A percentile compares a stretch with the other conserved stretches of the same genome.
Conservation (phyloP, 129 eudicot species). For the Tanacetum coccineum region DNA sequence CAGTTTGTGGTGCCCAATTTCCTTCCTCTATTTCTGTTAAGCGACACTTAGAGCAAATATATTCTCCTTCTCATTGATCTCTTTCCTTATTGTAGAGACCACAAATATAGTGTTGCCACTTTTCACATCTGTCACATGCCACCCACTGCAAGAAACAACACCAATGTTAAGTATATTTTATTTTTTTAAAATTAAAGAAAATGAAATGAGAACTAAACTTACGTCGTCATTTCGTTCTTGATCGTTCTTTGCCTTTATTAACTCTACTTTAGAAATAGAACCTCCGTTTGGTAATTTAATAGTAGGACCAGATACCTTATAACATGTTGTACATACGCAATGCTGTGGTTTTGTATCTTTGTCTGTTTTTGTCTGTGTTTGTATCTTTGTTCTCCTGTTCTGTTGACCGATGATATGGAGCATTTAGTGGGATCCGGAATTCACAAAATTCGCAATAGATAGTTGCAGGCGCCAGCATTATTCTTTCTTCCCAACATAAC, state of each 20-base stretch:
- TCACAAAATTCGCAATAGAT: conserved; percentile 58
- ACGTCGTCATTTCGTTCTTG: conserved; percentile 52
- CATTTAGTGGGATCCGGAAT: conserved; percentile 36
- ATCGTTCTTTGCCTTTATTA: conserved; percentile 34
- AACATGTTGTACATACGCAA: conserved; percentile 48
- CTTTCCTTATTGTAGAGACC: conserved; percentile 53
- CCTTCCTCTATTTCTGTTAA: conserved; percentile 39
- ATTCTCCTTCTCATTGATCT: conserved; percentile 47
- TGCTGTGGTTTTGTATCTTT: not conserved
- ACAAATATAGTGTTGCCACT: conserved; percentile 78
- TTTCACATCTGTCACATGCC: conserved; percentile 58
- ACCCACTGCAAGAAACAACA: conserved; percentile 3
- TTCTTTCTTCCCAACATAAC: conserved; percentile 46
- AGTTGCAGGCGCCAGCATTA: conserved; percentile 44
- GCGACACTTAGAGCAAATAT: conserved; percentile 65
- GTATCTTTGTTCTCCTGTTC: conserved; percentile 18
- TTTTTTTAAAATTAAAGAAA: not conserved
- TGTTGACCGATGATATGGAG: conserved; percentile 37
- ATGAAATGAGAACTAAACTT: conserved; percentile 7
- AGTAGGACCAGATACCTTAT: conserved; percentile 32
- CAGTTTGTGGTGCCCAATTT: conserved; percentile 22
- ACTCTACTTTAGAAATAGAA: conserved; percentile 38
- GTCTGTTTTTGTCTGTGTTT: not conserved
- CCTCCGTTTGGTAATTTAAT: conserved; percentile 31
- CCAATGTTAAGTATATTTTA: not conserved